A percentile compares a stretch with the other conserved stretches of the same genome.
Conservation (phyloP, 495 filamentous ascomycete species). For the Podospora didyma region DNA sequence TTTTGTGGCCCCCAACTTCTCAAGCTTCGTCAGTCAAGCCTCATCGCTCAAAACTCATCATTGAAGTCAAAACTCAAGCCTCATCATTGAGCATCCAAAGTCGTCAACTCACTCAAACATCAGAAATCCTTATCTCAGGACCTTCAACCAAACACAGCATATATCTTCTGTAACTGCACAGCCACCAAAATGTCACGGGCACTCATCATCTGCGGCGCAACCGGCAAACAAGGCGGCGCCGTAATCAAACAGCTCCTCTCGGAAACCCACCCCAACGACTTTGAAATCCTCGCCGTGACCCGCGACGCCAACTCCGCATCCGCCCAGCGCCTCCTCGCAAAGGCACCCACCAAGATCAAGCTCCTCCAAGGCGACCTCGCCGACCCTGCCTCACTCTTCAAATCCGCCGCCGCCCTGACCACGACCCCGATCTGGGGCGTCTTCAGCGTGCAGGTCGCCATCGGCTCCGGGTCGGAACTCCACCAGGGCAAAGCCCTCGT, state of each 20-base stretch:
- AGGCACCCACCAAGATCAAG: slow-evolving; percentile 45
- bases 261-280: slow-evolving; percentile 33
- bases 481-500: slow-evolving; percentile 55
- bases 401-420: slow-evolving; percentile 34
- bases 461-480: slow-evolving; percentile 38
- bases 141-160: too few relatives aligned
- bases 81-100: too few relatives aligned
- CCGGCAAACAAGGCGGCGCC: slow-evolving; percentile 62
- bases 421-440: slow-evolving; percentile 44
- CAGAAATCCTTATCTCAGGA: too few relatives aligned
- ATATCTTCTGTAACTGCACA: too few relatives aligned
- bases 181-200: slow-evolving; percentile 20
- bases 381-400: slow-evolving; percentile 45
- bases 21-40: too few relatives aligned
- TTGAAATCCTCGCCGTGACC: slow-evolving; percentile 61
- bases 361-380: slow-evolving; percentile 52
- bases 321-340: slow-evolving; percentile 42
- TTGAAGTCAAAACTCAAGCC: too few relatives aligned
- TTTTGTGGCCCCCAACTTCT: too few relatives aligned
- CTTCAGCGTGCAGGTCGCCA: slow-evolving; percentile 43
- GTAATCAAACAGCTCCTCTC: slow-evolving; percentile 50
- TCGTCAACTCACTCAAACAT: too few relatives aligned
- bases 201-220: slow-evolving; percentile 61
- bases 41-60: too few relatives aligned
- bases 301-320: slow-evolving; percentile 47